phyloP scores from a whole-genome alignment of 495 filamentous ascomycete genomes.

The Tetracladium marchalianum region DNA sequence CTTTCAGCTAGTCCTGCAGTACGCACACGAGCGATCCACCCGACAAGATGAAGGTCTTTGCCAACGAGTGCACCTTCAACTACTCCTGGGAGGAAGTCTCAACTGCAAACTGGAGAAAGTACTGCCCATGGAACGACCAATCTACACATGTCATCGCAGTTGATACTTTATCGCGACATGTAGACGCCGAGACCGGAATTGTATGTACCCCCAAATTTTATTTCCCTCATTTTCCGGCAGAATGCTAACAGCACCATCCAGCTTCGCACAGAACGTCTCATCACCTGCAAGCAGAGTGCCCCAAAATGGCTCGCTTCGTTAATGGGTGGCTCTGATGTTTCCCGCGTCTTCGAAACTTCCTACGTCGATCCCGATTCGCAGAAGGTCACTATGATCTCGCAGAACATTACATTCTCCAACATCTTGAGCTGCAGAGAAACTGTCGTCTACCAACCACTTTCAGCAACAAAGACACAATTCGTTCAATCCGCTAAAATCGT shows the following conservation, averaged over 20 bases:
- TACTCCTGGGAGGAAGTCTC: constrained; percentile 98
- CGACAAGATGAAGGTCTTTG: constrained; percentile 87
- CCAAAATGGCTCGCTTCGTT: constrained; percentile 78
- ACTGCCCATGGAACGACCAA: constrained; percentile 97
- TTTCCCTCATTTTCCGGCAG: background rate
- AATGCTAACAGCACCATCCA: constrained; percentile 22
- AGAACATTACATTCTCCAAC: constrained; percentile 84
- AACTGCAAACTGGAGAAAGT: constrained; percentile 98
- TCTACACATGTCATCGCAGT: constrained; percentile 89
- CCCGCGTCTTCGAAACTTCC: constrained; percentile 86
- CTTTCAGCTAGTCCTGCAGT: constrained; percentile 10
- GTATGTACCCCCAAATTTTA: constrained; percentile 34
- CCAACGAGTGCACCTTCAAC: constrained; percentile 76
- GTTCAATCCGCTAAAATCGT: constrained; percentile 85
- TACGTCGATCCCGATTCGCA: constrained; percentile 77
- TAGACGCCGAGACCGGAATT: constrained; percentile 78
- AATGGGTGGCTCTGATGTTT: constrained; percentile 61
- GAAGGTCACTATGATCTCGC: constrained; percentile 88
- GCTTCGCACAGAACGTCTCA: constrained; percentile 92
- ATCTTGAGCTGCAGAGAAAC: constrained; percentile 84
- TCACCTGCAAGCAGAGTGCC: constrained; percentile 83
- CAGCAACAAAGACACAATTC: constrained; percentile 62
- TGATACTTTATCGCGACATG: constrained; percentile 74
- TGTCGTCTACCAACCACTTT: constrained; percentile 66
- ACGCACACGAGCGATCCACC: constrained; percentile 9